Evolutionary conservation across 1,139 yeast species (phyloP), one percentile per base, ranked within the genome.

Genomic region (Geotrichum carabidarum): DNA sequence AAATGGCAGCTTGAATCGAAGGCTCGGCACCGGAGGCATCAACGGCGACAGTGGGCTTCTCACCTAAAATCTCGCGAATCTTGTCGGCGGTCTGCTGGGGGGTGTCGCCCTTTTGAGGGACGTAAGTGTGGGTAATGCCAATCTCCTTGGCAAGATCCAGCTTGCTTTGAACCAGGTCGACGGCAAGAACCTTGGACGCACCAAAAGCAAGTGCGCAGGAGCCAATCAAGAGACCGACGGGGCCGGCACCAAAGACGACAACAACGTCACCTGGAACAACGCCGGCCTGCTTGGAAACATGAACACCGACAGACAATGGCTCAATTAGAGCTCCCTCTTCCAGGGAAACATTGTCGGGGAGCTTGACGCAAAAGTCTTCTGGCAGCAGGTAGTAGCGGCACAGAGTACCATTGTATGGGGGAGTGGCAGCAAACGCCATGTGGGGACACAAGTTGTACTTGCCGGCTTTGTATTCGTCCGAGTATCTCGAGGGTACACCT

Each of bases 261-360:
- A 84, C 87, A 11, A 79, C 75, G 59, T 87, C 94, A 58, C 94
- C 95, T 60, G 86, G 81, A 45, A 73, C 76, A 55, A 86, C 74
- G 35, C 77, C 77, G n/a, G 86, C 87, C 57, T 82, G 76, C 68
- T 83, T 85, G 58, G 83, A 78, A 4, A 93, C 93, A 63, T 88
- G 95, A 9, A 90, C 88, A 41, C 88, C 96, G 47, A 90, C 96
- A 31, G 88, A 78, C 63, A 89, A 74, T 40, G 97, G 97, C 73
- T 90, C 97, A 41, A 86, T 86, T 68, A 89, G 71, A 1, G 96
- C 96, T 58, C 96, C 96, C 71, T 86, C 84, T 68, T 88, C 96
- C 60, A 84, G 79, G 4, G 86, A 62, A 57, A 89, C 87, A 63
- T 80, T 77, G 38, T 83, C 88, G 7, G 96, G 95, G 58, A 89